Conservation (phyloP, 179 eudicot genomes). For the Patellifolia procumbens region DNA sequence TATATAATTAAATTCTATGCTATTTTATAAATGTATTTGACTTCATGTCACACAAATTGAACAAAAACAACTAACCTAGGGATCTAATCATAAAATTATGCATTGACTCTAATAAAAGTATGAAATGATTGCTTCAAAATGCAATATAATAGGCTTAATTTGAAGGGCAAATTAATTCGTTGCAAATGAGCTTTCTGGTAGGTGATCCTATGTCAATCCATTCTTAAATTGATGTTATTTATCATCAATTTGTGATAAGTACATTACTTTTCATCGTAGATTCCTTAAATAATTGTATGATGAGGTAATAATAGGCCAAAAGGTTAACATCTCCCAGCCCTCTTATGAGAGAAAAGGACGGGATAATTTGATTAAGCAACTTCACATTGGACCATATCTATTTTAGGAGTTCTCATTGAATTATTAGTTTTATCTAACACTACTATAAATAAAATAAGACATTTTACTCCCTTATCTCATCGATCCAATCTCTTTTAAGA, state of each 20-base stretch:
- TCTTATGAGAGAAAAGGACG: not conserved
- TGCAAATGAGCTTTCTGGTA: slow-evolving; percentile 20
- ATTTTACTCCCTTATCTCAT: not conserved
- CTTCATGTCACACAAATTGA: too few relatives aligned
- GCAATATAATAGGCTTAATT: not conserved
- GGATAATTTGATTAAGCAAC: not conserved
- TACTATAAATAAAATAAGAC: too few relatives aligned
- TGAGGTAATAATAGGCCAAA: slow-evolving; percentile 12
- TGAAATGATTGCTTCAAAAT: not conserved
- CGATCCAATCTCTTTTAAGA: not conserved
- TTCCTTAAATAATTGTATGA: slow-evolving; percentile 14
- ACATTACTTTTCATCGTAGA: not conserved
- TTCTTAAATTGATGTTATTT: slow-evolving; percentile 25
- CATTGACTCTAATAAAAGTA: not conserved
- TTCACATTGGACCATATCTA: slow-evolving; percentile 6
- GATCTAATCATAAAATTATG: too few relatives aligned
- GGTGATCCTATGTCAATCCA: slow-evolving; percentile 17
- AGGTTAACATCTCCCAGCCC: slow-evolving; percentile 3
- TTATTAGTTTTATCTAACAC: not conserved
- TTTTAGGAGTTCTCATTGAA: not conserved
- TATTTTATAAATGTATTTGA: too few relatives aligned
- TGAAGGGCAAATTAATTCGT: slow-evolving; percentile 7
- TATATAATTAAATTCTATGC: too few relatives aligned
- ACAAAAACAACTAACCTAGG: too few relatives aligned
- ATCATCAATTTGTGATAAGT: slow-evolving; percentile 22